A percentile compares a stretch with the other conserved stretches of the same genome.
phyloP scores from a whole-genome alignment of 805 yeast genomes.

The Myxozyma mucilagina region DNA sequence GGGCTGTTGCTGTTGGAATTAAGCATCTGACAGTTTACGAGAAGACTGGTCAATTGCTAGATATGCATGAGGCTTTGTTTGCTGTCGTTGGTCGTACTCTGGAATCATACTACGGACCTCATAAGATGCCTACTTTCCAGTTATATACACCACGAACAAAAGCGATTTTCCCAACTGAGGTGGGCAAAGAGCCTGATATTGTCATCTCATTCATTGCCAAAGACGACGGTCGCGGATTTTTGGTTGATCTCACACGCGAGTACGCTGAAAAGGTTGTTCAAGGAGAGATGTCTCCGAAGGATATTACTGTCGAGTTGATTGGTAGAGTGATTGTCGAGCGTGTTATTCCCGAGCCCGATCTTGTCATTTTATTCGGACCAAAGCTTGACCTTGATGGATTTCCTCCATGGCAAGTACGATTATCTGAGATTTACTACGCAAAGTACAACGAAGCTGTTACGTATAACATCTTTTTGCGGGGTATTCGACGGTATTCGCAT shows the following conservation, averaged over 20 bases:
- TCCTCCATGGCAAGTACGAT: slow-evolving; percentile 97
- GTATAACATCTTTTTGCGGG: slow-evolving; percentile 55
- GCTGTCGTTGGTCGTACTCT: slow-evolving; percentile 20
- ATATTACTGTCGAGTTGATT: slow-evolving; percentile 71
- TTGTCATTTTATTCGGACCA: slow-evolving; percentile 83
- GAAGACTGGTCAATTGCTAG: slow-evolving; percentile 29
- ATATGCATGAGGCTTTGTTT: slow-evolving; percentile 12
- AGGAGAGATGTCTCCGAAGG: slow-evolving; percentile 60
- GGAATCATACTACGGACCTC: slow-evolving; percentile 21
- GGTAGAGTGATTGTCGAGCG: slow-evolving; percentile 55
- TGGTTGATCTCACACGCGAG: slow-evolving; percentile 83
- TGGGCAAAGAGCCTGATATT: slow-evolving; percentile 44
- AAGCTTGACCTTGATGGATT: slow-evolving; percentile 84
- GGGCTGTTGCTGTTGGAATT: slow-evolving; percentile 91
- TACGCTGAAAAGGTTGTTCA: slow-evolving; percentile 69
- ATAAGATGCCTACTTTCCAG: slow-evolving; percentile 8
- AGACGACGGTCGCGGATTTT: slow-evolving; percentile 85
- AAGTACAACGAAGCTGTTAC: slow-evolving; percentile 28
- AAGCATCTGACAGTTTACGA: slow-evolving; percentile 74
- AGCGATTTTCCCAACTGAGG: slow-evolving; percentile 25
- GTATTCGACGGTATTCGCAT: slow-evolving; percentile 53
- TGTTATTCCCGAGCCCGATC: slow-evolving; percentile 91
- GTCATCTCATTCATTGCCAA: slow-evolving; percentile 66
- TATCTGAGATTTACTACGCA: slow-evolving; percentile 66
- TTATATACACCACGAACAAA: slow-evolving; percentile 18